A percentile compares a stretch with the other conserved stretches of the same genome.
phyloP scores from a whole-genome alignment of 2,329 filamentous ascomycete genomes.

The Aulographum hederae region DNA sequence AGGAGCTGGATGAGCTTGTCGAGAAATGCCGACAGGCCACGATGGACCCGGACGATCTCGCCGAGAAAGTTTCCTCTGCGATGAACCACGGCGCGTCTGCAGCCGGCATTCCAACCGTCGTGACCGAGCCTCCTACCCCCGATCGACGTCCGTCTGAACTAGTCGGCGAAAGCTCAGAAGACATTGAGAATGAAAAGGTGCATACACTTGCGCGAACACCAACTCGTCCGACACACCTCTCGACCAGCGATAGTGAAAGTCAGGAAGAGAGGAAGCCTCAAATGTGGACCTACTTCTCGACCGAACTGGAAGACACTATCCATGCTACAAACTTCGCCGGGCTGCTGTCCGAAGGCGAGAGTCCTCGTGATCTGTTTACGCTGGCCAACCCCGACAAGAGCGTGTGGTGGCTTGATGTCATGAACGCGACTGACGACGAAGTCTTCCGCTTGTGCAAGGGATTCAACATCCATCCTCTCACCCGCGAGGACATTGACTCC shows the following conservation, averaged over 20 bases:
- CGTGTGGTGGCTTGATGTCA: slow-evolving; percentile 85
- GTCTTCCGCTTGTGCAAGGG: slow-evolving; percentile 77
- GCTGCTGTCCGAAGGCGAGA: slow-evolving; percentile 74
- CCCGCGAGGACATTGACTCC: slow-evolving; percentile 86
- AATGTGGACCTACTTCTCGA: slow-evolving; percentile 78
- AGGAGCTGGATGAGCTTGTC: slow-evolving; percentile 86
- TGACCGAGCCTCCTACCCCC: no score
- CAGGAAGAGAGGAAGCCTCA: no score
- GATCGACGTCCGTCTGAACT: no score
- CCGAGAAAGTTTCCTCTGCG: background rate
- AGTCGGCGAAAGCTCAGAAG: no score
- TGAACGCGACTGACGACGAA: slow-evolving; percentile 77
- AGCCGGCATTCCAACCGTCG: no score
- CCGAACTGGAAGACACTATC: slow-evolving; percentile 81
- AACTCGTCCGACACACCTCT: no score
- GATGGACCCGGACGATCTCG: slow-evolving; percentile 22
- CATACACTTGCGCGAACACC: no score
- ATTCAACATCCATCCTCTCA: slow-evolving; percentile 89
- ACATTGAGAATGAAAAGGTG: no score
- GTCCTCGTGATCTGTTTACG: slow-evolving; percentile 73
- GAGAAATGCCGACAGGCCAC: no score
- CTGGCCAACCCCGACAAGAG: slow-evolving; percentile 50
- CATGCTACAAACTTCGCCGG: slow-evolving; percentile 80
- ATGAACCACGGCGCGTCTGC: no score
- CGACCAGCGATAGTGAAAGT: no score